Evolutionary conservation across 768 basidiomycete genomes (phyloP), one percentile per base, ranked within the genome.

Genomic region (Hemileccinum impolitum): DNA sequence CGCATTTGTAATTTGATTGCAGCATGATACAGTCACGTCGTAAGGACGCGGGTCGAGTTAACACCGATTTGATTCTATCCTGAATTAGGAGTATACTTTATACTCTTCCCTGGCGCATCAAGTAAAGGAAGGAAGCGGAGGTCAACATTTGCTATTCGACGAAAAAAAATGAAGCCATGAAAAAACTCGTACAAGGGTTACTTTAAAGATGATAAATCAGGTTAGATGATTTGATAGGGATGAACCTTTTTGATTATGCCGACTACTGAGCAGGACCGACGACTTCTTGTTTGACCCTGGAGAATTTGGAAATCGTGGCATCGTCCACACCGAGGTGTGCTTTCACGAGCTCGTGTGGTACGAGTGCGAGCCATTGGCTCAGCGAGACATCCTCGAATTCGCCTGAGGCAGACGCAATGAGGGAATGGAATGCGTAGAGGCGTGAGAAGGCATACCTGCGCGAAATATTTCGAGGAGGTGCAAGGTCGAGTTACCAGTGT

Each of bases 381-480:
- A 82, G 65, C 35, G 79, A 79, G 48, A 82, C 69, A 54, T 84
- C 82, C 60, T 82, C 75, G 60, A 75, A 78, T 45, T 68, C 52
- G 51, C 72, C 77, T 76, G 45, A 3, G 42, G 47, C 13, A 7
- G 41, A 35, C 26, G 5, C 39, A n/a, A 58, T 43, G 40, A 43
- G 28, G 13, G 18, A 32, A 31, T 25, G 2, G 4, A 9, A 15
- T 2, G 8, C n/a, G 30, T 5, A n/a, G 12, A n/a, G 0, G 21
- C 13, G 6, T 17, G 15, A 11, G 34, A 10, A 9, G 5, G 50
- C 67, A 43, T 59, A 76, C 78, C 72, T 25, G 80, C 71, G 55
- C 72, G 76, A 61, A 84, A 80, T n/a, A 86, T 76, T 60, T 86
- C 83, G 6, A 87, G 70, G 59, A 78, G 80, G 51, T 65, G 70